Percentiles rank a stretch among this genome's conserved stretches.
Conservation (phyloP, 2,329 filamentous ascomycete genomes). For the Shiraia bambusicola region DNA sequence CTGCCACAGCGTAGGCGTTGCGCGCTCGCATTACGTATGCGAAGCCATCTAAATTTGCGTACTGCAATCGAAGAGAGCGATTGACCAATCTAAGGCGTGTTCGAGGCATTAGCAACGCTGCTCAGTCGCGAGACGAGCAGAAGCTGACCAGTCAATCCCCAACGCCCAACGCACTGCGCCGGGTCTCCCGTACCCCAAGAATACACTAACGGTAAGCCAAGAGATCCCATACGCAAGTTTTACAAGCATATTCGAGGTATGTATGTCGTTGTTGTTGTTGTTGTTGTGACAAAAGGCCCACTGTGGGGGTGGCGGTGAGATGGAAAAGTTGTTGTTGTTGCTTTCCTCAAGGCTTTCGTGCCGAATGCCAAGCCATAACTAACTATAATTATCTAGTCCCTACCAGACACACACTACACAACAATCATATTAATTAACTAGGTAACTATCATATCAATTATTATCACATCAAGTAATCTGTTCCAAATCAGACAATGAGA, state of each 20-base stretch:
- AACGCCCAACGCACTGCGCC: slow-evolving; percentile 6
- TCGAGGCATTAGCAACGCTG: slow-evolving; percentile 24
- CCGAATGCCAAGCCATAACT: neutral
- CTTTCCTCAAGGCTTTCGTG: neutral
- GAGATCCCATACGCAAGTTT: neutral
- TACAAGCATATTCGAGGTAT: slow-evolving; percentile 3
- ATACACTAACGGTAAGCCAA: neutral
- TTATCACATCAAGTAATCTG: no score
- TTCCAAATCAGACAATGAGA: no score
- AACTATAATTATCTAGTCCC: neutral
- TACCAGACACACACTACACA: neutral
- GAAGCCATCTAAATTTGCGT: slow-evolving; percentile 1
- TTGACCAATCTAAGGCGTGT: no score
- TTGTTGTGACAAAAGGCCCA: slow-evolving; percentile 2
- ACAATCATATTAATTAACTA: no score
- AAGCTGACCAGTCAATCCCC: slow-evolving; percentile 13
- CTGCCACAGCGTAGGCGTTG: slow-evolving; percentile 13
- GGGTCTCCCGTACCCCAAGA: slow-evolving; percentile 6
- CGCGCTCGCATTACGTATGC: slow-evolving; percentile 14
- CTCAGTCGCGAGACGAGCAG: slow-evolving; percentile 5
- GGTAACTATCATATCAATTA: no score
- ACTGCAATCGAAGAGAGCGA: neutral
- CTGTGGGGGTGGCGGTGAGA: slow-evolving; percentile 17
- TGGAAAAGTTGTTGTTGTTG: slow-evolving; percentile 5
- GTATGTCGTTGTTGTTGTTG: no score